Conservation (phyloP, 305 asterid genomes). For the Fraxinus greggii region DNA sequence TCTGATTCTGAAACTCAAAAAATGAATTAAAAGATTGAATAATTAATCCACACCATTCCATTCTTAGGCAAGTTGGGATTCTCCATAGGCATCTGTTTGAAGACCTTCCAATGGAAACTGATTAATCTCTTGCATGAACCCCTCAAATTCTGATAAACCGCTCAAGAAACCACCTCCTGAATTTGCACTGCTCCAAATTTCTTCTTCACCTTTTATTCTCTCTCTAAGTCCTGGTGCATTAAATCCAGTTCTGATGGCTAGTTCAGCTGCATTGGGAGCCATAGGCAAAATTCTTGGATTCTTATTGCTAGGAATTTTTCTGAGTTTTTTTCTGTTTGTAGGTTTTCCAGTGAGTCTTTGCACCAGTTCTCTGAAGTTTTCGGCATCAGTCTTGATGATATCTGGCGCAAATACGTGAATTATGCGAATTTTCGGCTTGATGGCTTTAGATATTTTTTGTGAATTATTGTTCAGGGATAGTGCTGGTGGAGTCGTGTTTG, state of each 20-base stretch:
- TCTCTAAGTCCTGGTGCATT: slow-evolving; percentile 32
- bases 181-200: slow-evolving; percentile 63
- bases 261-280: slow-evolving; percentile 34
- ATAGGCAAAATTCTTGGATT: background rate
- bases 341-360: background rate
- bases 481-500: slow-evolving; percentile 35
- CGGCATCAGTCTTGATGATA: slow-evolving; percentile 83
- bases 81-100: slow-evolving; percentile 31
- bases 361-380: slow-evolving; percentile 9
- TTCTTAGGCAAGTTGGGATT: slow-evolving; percentile 26
- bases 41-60: slow-evolving; percentile 10
- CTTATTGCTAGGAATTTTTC: background rate
- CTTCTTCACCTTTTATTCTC: slow-evolving; percentile 69
- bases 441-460: slow-evolving; percentile 52
- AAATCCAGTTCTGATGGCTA: slow-evolving; percentile 31
- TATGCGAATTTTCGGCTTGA: slow-evolving; percentile 74
- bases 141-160: slow-evolving; percentile 53
- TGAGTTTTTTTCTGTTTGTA: background rate
- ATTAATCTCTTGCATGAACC: slow-evolving; percentile 61
- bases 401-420: slow-evolving; percentile 96
- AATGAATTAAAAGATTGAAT: slow-evolving; percentile 11
- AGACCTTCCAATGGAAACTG: slow-evolving; percentile 39
- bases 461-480: slow-evolving; percentile 54
- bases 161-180: slow-evolving; percentile 73
- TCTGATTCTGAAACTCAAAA: background rate